Evolutionary conservation across 495 filamentous ascomycete species (phyloP).

Genomic region (Polyplosphaeria fusca): DNA sequence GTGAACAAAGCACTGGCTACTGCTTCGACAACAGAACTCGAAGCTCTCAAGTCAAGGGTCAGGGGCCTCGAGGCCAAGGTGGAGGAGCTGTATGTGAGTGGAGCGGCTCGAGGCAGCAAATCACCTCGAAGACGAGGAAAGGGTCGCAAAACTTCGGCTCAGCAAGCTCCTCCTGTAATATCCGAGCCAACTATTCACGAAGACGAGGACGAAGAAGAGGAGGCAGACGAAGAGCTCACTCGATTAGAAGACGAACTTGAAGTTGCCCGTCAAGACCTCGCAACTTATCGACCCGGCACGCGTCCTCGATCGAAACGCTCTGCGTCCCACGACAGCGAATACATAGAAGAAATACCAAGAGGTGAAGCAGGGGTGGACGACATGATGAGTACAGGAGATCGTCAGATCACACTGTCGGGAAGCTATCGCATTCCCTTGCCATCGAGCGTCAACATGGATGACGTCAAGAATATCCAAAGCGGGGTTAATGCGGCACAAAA

Average conservation of each 20-base stretch:
- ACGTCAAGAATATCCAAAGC: constrained; percentile 28
- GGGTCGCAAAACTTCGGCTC: constrained; percentile 16
- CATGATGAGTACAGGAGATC: neutral
- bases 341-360: constrained; percentile 28
- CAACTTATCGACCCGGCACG: neutral
- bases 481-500: constrained; percentile 27
- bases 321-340: constrained; percentile 7
- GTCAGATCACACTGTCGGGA: constrained; percentile 27
- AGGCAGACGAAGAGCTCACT: constrained; percentile 20
- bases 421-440: constrained; percentile 32
- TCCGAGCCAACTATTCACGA: neutral
- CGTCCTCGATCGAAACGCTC: neutral
- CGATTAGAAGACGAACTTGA: constrained; percentile 23
- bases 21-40: constrained; percentile 21
- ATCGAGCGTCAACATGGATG: constrained; percentile 22
- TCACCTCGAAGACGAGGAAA: constrained; percentile 24
- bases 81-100: constrained; percentile 27
- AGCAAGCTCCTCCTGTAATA: constrained; percentile 6
- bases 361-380: neutral
- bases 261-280: constrained; percentile 20
- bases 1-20: neutral
- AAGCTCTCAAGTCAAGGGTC: constrained; percentile 31
- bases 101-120: neutral
- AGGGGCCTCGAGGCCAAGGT: constrained; percentile 32
- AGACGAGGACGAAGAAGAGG: constrained; percentile 21